phyloP scores from a whole-genome alignment of 108 stramenopile genomes.

The Fragilariopsis cylindrus region DNA sequence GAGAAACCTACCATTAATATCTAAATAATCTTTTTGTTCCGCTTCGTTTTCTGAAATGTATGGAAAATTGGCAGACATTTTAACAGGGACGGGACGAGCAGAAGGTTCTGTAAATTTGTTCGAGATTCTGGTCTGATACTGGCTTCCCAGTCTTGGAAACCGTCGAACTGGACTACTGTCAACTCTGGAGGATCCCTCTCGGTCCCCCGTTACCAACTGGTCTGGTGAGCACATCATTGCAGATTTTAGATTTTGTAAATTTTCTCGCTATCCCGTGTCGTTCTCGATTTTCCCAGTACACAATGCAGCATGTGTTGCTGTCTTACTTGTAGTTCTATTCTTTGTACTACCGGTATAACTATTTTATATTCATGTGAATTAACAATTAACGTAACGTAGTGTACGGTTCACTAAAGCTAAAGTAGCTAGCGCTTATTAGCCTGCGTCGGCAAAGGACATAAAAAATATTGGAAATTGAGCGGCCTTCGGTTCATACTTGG shows the following conservation, averaged over 20 bases:
- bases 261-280: background rate
- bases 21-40: background rate
- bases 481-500: too few relatives aligned
- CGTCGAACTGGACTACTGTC: conserved; percentile 7
- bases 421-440: too few relatives aligned
- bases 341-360: too few relatives aligned
- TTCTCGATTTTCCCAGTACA: too few relatives aligned
- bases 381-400: too few relatives aligned
- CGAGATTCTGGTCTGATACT: conserved; percentile 34
- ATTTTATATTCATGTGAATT: too few relatives aligned
- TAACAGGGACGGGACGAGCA: conserved; percentile 23
- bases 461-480: too few relatives aligned
- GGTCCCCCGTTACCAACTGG: background rate
- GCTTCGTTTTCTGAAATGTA: conserved; percentile 18
- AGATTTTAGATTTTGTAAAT: background rate
- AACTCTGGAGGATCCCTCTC: background rate
- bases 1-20: background rate
- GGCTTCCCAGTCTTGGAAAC: conserved; percentile 33
- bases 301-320: too few relatives aligned
- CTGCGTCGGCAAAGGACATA: too few relatives aligned
- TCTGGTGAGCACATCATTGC: conserved; percentile 9
- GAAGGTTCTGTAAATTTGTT: conserved; percentile 14
- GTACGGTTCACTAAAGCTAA: too few relatives aligned
- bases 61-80: conserved; percentile 28
- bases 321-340: too few relatives aligned